phyloP scores from a whole-genome alignment of 1,284 basidiomycete species.

The Trichosporon asahii region DNA sequence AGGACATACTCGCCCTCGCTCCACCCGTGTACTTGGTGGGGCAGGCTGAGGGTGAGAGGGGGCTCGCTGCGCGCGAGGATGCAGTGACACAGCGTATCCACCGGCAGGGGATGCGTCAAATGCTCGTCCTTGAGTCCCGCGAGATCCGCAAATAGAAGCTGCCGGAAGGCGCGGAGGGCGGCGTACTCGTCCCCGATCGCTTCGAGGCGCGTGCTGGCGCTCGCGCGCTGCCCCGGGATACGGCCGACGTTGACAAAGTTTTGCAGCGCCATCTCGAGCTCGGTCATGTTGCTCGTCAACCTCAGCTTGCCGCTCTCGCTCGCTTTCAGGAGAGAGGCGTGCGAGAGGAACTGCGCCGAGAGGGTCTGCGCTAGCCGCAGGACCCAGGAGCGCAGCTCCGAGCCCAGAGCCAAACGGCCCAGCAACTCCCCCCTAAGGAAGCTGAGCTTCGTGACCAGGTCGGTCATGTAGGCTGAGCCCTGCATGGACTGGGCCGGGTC shows the following conservation, averaged over 20 bases:
- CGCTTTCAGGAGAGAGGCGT: slow-evolving; percentile 81
- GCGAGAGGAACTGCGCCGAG: slow-evolving; percentile 61
- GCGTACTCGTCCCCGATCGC: slow-evolving; percentile 74
- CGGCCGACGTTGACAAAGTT: slow-evolving; percentile 62
- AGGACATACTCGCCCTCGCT: slow-evolving; percentile 75
- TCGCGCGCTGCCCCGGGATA: slow-evolving; percentile 59
- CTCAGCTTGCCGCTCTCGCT: slow-evolving; percentile 88
- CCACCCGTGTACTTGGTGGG: slow-evolving; percentile 84
- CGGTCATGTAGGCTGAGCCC: slow-evolving; percentile 77
- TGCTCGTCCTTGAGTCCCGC: slow-evolving; percentile 62
- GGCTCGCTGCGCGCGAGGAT: slow-evolving; percentile 86
- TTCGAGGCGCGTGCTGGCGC: slow-evolving; percentile 64
- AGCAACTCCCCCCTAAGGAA: slow-evolving; percentile 75
- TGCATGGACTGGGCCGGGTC: slow-evolving; percentile 55
- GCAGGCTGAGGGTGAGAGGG: slow-evolving; percentile 72
- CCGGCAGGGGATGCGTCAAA: slow-evolving; percentile 67
- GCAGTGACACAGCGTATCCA: slow-evolving; percentile 82
- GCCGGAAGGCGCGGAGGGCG: slow-evolving; percentile 72
- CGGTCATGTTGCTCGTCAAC: slow-evolving; percentile 90
- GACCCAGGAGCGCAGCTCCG: slow-evolving; percentile 61
- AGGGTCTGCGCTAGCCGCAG: slow-evolving; percentile 9
- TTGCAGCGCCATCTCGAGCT: slow-evolving; percentile 83
- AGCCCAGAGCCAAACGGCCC: slow-evolving; percentile 63
- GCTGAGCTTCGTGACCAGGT: slow-evolving; percentile 75
- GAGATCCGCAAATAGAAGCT: slow-evolving; percentile 77